Evolutionary conservation across 1,284 basidiomycete genomes (phyloP), one percentile per base, ranked within the genome.

Genomic region (Rhodofomes roseus): DNA sequence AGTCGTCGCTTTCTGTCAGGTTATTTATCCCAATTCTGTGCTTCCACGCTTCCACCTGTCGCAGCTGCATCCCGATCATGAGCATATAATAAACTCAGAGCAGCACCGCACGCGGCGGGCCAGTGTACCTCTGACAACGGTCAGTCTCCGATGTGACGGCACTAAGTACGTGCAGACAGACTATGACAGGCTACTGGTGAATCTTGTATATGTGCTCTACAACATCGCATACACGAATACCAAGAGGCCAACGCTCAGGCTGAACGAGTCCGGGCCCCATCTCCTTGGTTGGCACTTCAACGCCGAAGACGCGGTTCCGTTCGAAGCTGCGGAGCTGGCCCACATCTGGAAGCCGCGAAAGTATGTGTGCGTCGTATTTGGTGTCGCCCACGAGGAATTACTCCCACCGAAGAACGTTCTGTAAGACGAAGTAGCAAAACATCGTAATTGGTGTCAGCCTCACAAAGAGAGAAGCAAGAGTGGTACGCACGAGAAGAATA

Each of bases 401-500:
- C 78, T 79, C 23, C 87, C 88, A 72, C 88, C 87, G 67, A 89
- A 90, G 76, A 90, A 90, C 23, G 87, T 89, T 39, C 87, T 88
- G 61, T 11, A 37, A 7, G n/a, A 58, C 40, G 50, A 50, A 8
- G 31, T 34, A 34, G 31, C 31, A 11, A 11, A 34, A 52, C 12
- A 31, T 37, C 16, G 22, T 9, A 4, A 14, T 29, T 22, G 25
- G 23, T n/a, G 22, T 48, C 27, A 29, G 20, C 25, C 34, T 9
- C 43, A 37, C 39, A 12, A 22, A 22, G 25, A 23, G 37, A 1
- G 11, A 12, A 55, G 22, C 18, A n/a, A 58, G 5, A 53, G 11
- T 20, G 43, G 34, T 39, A 59, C 68, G 57, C 48, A 70, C 66
- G 72, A 73, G 63, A 73, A 68, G 65, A 68, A 73, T 44, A 90